Conservation (phyloP, 2,329 filamentous ascomycete species). For the Lachnellula cervina region DNA sequence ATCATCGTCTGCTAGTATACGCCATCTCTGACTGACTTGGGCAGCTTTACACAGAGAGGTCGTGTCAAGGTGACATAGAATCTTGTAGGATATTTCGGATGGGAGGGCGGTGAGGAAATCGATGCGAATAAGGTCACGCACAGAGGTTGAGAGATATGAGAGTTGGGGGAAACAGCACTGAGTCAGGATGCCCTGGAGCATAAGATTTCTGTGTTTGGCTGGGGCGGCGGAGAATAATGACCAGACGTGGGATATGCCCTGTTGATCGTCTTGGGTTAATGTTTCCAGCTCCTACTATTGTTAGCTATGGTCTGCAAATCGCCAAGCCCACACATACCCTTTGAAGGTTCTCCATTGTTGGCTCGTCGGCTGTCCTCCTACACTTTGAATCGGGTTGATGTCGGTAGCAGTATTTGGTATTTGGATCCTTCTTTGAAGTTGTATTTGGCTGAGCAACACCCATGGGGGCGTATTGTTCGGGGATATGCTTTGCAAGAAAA, state of each 20-base stretch:
- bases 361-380: slow-evolving; percentile 85
- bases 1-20: slow-evolving; percentile 88
- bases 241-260: slow-evolving; percentile 96
- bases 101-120: slow-evolving; percentile 90
- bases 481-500: slow-evolving; percentile 87
- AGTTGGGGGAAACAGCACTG: slow-evolving; percentile 98
- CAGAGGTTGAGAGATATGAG: slow-evolving; percentile 83
- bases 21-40: slow-evolving; percentile 87
- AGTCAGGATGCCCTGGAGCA: slow-evolving; percentile 92
- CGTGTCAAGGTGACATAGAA: slow-evolving; percentile 88
- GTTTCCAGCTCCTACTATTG: slow-evolving; percentile 66
- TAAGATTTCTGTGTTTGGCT: slow-evolving; percentile 87
- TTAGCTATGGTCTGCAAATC: slow-evolving; percentile 7
- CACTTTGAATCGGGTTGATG: slow-evolving; percentile 94
- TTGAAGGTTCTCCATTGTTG: slow-evolving; percentile 93
- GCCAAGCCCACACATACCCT: slow-evolving; percentile 51
- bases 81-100: slow-evolving; percentile 86
- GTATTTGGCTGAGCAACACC: slow-evolving; percentile 42
- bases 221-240: slow-evolving; percentile 95
- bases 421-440: slow-evolving; percentile 49
- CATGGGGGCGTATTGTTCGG: slow-evolving; percentile 77
- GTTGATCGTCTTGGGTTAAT: slow-evolving; percentile 79
- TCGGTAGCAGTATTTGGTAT: slow-evolving; percentile 92
- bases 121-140: slow-evolving; percentile 94
- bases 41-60: slow-evolving; percentile 92